Conservation (phyloP, 2,329 filamentous ascomycete species). For the Fusarium liriodendri region DNA sequence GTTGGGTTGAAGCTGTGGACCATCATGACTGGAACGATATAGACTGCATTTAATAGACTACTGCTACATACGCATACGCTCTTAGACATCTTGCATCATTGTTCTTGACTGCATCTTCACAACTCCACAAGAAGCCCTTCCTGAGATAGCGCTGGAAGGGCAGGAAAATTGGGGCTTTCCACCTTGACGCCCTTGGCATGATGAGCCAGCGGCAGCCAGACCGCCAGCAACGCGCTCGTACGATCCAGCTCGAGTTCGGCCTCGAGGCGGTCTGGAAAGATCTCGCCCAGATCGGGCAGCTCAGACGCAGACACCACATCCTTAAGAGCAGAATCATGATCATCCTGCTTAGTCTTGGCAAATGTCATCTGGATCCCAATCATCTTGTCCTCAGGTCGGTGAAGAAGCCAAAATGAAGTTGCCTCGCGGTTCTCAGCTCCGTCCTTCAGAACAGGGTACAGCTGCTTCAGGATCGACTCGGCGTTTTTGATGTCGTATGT, state of each 20-base stretch:
- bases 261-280: conserved; percentile 25
- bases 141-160: neutral
- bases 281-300: neutral
- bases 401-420: conserved; percentile 30
- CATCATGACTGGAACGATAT: neutral
- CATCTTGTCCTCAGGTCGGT: conserved; percentile 25
- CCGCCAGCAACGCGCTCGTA: conserved; percentile 21
- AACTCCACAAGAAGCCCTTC: neutral
- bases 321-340: conserved; percentile 1
- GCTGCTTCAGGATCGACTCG: conserved; percentile 22
- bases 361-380: conserved; percentile 31
- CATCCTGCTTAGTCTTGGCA: neutral
- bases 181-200: conserved; percentile 16
- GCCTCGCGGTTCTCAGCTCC: conserved; percentile 27
- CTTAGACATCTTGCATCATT: neutral
- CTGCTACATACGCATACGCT: neutral
- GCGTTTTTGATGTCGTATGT: conserved; percentile 18
- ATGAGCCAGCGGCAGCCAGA: conserved; percentile 24
- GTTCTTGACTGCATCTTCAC: neutral
- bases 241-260: conserved; percentile 11
- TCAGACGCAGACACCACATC: neutral
- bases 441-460: conserved; percentile 33
- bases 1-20: neutral
- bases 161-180: conserved; percentile 21
- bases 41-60: neutral